A percentile compares a stretch with the other conserved stretches of the same genome.
phyloP scores from a whole-genome alignment of 2,329 filamentous ascomycete species.

The Proliferodiscus dingleyae region DNA sequence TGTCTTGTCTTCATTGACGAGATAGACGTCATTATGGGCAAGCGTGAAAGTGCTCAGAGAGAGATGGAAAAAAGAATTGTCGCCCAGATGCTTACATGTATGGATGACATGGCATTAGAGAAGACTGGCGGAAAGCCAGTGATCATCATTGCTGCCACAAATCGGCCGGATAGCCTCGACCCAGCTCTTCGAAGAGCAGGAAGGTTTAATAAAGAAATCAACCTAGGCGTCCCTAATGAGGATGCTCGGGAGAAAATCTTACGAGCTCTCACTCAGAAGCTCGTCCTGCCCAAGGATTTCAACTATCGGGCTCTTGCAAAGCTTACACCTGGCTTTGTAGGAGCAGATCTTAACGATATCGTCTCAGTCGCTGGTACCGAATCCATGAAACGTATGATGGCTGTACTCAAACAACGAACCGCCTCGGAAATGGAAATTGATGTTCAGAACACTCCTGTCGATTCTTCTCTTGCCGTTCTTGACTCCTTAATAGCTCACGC shows the following conservation, averaged over 20 bases:
- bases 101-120: conserved; percentile 73
- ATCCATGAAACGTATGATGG: conserved; percentile 35
- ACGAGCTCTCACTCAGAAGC: conserved; percentile 62
- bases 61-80: conserved; percentile 90
- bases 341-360: conserved; percentile 75
- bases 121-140: conserved; percentile 73
- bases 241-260: conserved; percentile 73
- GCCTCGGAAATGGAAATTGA: conserved; percentile 32
- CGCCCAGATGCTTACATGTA: conserved; percentile 75
- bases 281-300: conserved; percentile 62
- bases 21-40: conserved; percentile 85
- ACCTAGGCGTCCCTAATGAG: conserved; percentile 82
- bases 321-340: conserved; percentile 87
- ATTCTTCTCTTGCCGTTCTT: conserved; percentile 22
- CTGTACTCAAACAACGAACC: conserved; percentile 27
- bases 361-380: conserved; percentile 37
- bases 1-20: conserved; percentile 90
- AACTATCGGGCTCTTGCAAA: conserved; percentile 72
- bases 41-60: conserved; percentile 74
- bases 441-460: conserved; percentile 8
- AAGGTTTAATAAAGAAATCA: conserved; percentile 77
- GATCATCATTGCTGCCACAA: conserved; percentile 87
- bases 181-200: conserved; percentile 69
- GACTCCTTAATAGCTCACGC: conserved; percentile 50
- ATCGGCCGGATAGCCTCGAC: conserved; percentile 80